Evolutionary conservation across 2,329 filamentous ascomycete genomes (phyloP).

Genomic region (Xylariaceae sp.): DNA sequence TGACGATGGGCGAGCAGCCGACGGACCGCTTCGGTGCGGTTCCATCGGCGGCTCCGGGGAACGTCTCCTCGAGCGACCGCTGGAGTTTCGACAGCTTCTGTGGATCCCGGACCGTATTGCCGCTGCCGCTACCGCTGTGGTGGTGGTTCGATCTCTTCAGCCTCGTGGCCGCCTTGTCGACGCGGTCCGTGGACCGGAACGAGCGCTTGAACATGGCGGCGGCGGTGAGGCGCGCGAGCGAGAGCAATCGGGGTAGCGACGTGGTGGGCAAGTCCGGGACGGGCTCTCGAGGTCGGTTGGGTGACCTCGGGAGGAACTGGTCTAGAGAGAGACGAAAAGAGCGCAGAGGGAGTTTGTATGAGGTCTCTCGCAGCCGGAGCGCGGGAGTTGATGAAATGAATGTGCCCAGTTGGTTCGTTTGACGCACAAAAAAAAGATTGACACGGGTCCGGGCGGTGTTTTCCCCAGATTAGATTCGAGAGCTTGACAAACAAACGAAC

Average conservation of each 20-base stretch:
- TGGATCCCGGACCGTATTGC: constrained; percentile 53
- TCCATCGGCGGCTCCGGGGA: constrained; percentile 28
- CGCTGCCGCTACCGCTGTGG: not conserved
- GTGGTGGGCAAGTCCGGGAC: constrained; percentile 6
- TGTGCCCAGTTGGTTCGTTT: constrained; percentile 28
- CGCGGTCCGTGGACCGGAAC: constrained; percentile 75
- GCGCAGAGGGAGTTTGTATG: constrained; percentile 29
- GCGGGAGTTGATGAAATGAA: too few relatives aligned
- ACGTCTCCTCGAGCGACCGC: constrained; percentile 57
- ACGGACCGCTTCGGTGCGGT: constrained; percentile 29
- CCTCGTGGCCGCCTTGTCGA: constrained; percentile 80
- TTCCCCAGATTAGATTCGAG: constrained; percentile 27
- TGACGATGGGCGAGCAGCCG: constrained; percentile 71
- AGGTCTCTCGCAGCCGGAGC: constrained; percentile 12
- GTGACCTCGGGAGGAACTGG: not conserved
- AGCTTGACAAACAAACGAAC: constrained; percentile 31
- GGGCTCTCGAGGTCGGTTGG: not conserved
- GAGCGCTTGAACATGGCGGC: constrained; percentile 84
- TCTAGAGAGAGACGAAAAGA: constrained; percentile 48
- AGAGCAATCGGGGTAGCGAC: constrained; percentile 25
- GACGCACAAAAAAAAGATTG: constrained; percentile 37
- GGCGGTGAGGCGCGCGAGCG: constrained; percentile 22
- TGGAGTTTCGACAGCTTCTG: constrained; percentile 79
- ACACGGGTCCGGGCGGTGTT: constrained; percentile 44
- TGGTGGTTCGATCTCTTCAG: constrained; percentile 49